Conservation (phyloP, 1,284 basidiomycete genomes). For the Ganoderma lingzhi region DNA sequence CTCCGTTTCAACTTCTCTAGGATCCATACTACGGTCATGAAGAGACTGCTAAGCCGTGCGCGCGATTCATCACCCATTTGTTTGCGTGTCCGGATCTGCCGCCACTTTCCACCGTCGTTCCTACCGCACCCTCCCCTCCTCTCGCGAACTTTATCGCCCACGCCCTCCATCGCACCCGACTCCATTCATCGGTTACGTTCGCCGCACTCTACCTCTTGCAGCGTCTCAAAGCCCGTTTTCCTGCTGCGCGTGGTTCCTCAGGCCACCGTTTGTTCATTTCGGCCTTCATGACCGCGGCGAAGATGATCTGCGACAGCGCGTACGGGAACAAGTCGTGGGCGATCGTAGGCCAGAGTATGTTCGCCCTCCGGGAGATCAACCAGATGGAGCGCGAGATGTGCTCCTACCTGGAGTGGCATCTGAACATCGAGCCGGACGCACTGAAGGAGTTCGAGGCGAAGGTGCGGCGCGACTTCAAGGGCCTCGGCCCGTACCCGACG, state of each 20-base stretch:
- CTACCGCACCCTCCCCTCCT: conserved; percentile 60
- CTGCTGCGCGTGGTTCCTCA: conserved; percentile 91
- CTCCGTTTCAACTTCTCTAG: neutral
- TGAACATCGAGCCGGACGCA: conserved; percentile 77
- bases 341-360: conserved; percentile 93
- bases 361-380: conserved; percentile 90
- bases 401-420: conserved; percentile 90
- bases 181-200: conserved; percentile 85
- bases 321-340: conserved; percentile 97
- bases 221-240: conserved; percentile 90
- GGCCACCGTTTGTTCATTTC: conserved; percentile 93
- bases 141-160: conserved; percentile 90
- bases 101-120: conserved; percentile 40
- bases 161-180: conserved; percentile 87
- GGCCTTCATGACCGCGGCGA: conserved; percentile 92
- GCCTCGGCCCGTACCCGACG: conserved; percentile 60
- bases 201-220: conserved; percentile 87
- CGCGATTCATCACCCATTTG: conserved; percentile 81
- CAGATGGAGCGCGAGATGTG: conserved; percentile 98
- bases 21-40: conserved; percentile 89
- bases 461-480: conserved; percentile 69
- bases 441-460: conserved; percentile 69
- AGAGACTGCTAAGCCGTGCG: conserved; percentile 65
- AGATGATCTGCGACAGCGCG: conserved; percentile 96
- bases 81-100: conserved; percentile 76